These are phyloP conservation scores for Xylaria curta DNA, from an alignment of 495 filamentous ascomycete genomes.

Conservation along the genomic window DNA sequence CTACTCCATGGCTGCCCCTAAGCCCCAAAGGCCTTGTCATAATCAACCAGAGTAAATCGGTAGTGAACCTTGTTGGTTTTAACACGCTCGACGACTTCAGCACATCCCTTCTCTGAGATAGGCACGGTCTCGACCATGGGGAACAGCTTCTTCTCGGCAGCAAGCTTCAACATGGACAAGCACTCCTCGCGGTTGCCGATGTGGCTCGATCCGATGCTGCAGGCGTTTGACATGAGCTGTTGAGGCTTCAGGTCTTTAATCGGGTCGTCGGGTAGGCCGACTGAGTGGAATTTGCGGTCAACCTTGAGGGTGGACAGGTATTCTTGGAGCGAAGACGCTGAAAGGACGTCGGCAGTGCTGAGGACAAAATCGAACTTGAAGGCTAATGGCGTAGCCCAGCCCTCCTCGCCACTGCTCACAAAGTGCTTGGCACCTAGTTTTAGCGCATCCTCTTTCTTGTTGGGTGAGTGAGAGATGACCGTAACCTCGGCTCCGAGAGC, in stretches of 20 bases:
- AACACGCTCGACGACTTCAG: slow-evolving; percentile 72
- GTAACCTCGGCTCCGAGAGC: slow-evolving; percentile 72
- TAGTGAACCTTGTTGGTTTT: slow-evolving; percentile 71
- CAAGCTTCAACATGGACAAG: slow-evolving; percentile 75
- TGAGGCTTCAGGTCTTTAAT: slow-evolving; percentile 66
- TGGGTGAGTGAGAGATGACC: slow-evolving; percentile 66
- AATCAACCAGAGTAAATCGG: slow-evolving; percentile 69
- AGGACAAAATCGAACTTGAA: slow-evolving; percentile 78
- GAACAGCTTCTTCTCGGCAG: slow-evolving; percentile 75
- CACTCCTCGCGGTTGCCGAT: slow-evolving; percentile 76
- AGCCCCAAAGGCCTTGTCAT: slow-evolving; percentile 64
- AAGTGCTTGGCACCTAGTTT: slow-evolving; percentile 69
- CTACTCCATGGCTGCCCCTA: not conserved
- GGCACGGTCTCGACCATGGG: slow-evolving; percentile 73
- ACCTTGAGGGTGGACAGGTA: slow-evolving; percentile 75
- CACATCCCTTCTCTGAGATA: slow-evolving; percentile 72
- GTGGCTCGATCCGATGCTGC: slow-evolving; percentile 70
- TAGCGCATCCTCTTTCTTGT: slow-evolving; percentile 67
- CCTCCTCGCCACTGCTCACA: slow-evolving; percentile 69
- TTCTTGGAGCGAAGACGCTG: slow-evolving; percentile 61
- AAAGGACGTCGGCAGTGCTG: slow-evolving; percentile 72
- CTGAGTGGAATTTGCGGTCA: slow-evolving; percentile 74
- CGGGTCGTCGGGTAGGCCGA: slow-evolving; percentile 73
- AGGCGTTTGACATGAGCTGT: slow-evolving; percentile 67
- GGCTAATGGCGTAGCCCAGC: slow-evolving; percentile 61